Base-by-base conservation (phyloP, 2,329 filamentous ascomycete genomes). In the Elsinoe arachidis region DNA sequence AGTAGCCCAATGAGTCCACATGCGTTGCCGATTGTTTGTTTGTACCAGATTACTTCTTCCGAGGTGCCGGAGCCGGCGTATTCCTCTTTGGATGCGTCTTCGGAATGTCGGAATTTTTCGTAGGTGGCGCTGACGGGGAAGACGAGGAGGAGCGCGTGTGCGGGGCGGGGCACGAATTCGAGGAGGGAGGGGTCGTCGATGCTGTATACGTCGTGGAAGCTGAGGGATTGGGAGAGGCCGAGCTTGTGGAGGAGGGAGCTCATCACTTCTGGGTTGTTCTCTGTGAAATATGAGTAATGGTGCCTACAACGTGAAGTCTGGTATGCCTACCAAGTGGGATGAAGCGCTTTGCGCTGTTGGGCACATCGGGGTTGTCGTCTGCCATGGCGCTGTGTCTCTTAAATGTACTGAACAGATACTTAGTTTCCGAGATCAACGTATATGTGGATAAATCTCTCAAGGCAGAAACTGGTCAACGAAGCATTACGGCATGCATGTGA, bases 21-120 rank as follows among this genome's bases (percentile, higher is more conserved):
- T 0, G 92, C 90, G 69, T 97, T 95, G 60, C 87, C 82, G 65
- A 97, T 96, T 0, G 91, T 97, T 75, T 97, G 92, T 64, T 83
- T 87, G 79, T 91, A 97, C 93, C 92, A 99, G 6, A 95, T 67
- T 0, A 96, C 88, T 4, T 88, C 85, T 68, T 96, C 89, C 0
- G 66, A 68, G 0, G 79, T 73, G 1, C 90, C 90, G 15, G 76
- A 78, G 43, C 86, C 87, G 0, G 70, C 69, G 74, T 96, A 96
- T 38, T 84, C 81, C 1, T 74, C 63, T 41, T 76, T 75, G 19
- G 78, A 69, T 53, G 76, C 75, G 73, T 96, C 91, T 75, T 96
- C 91, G 43, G 82, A 77, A 58, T 80, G 71, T 33, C 91, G 86
- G 68, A 86, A 83, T 60, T 79, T 80, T 74, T 96, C 87, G 78